These are phyloP conservation scores for Danielozyma ontarioensis DNA, from an alignment of 805 yeast genomes.

Conservation along the genomic window DNA sequence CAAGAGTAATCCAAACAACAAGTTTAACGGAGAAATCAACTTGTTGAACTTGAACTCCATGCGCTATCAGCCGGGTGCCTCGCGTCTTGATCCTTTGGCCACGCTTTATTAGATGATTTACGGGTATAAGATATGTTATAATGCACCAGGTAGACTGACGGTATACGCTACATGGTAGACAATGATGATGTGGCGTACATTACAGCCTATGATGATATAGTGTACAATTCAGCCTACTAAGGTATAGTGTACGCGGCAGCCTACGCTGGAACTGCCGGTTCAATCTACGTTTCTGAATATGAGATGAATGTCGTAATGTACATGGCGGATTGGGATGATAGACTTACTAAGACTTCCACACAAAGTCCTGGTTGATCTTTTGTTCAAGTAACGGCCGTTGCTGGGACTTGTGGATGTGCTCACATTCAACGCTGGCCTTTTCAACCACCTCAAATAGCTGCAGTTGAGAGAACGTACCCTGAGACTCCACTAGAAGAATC, in stretches of 20 bases:
- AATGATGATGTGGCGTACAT: neutral
- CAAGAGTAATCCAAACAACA: slow-evolving; percentile 53
- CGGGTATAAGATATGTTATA: neutral
- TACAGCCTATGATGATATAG: too few species aligned
- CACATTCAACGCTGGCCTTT: slow-evolving; percentile 43
- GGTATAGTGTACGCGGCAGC: too few species aligned
- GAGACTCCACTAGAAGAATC: slow-evolving; percentile 64
- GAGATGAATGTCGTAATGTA: too few species aligned
- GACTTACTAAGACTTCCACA: slow-evolving; percentile 48
- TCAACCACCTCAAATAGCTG: slow-evolving; percentile 52
- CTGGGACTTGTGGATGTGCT: slow-evolving; percentile 36
- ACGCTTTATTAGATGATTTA: slow-evolving; percentile 20
- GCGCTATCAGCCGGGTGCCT: slow-evolving; percentile 7
- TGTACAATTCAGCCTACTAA: too few species aligned
- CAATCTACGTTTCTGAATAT: too few species aligned
- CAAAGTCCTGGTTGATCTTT: slow-evolving; percentile 48
- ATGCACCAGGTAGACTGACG: too few species aligned
- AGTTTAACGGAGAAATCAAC: slow-evolving; percentile 36
- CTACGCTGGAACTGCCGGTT: too few species aligned
- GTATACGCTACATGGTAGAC: neutral
- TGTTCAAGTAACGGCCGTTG: slow-evolving; percentile 43
- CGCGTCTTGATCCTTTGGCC: slow-evolving; percentile 37
- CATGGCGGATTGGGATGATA: too few species aligned
- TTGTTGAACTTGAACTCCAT: slow-evolving; percentile 17
- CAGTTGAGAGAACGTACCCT: slow-evolving; percentile 61